Percentiles rank a stretch among this genome's conserved stretches.
phyloP scores from a whole-genome alignment of 2,329 filamentous ascomycete genomes.

The Colletotrichum incanum region DNA sequence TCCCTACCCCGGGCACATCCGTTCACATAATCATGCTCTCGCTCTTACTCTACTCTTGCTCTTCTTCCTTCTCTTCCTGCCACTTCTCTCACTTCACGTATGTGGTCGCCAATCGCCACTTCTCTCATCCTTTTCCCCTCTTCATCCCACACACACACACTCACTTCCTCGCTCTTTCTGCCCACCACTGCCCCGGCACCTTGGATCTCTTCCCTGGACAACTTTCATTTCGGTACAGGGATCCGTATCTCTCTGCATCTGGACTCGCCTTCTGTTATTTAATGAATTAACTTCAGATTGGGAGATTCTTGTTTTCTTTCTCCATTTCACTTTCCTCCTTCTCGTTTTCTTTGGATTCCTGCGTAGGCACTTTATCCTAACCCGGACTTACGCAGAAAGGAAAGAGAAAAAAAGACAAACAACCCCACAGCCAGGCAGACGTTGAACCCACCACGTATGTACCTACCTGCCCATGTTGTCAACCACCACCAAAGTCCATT shows the following conservation, averaged over 20 bases:
- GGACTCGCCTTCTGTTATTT: background rate
- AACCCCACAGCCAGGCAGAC: constrained; percentile 7
- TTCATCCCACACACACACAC: background rate
- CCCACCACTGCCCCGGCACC: background rate
- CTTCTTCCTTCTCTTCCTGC: background rate
- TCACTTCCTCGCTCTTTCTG: background rate
- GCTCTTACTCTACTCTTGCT: background rate
- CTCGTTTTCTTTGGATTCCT: background rate
- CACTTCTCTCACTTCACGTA: background rate
- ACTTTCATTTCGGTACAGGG: constrained; percentile 1
- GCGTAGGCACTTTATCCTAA: constrained; percentile 4
- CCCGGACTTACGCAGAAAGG: background rate
- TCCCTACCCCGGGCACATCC: background rate
- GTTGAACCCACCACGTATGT: background rate
- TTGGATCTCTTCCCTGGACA: background rate
- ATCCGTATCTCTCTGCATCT: background rate
- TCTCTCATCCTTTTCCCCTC: background rate
- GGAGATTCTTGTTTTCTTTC: too few relatives aligned
- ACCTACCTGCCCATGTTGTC: background rate
- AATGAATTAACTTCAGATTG: too few relatives aligned
- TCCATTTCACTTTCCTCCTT: background rate
- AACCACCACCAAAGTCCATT: background rate
- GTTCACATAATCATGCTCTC: background rate
- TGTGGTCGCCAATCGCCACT: background rate
- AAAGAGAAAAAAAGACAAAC: background rate